A percentile compares a stretch with the other conserved stretches of the same genome.
Conservation (phyloP, 2,329 filamentous ascomycete genomes). For the Mollisiaceae sp. region DNA sequence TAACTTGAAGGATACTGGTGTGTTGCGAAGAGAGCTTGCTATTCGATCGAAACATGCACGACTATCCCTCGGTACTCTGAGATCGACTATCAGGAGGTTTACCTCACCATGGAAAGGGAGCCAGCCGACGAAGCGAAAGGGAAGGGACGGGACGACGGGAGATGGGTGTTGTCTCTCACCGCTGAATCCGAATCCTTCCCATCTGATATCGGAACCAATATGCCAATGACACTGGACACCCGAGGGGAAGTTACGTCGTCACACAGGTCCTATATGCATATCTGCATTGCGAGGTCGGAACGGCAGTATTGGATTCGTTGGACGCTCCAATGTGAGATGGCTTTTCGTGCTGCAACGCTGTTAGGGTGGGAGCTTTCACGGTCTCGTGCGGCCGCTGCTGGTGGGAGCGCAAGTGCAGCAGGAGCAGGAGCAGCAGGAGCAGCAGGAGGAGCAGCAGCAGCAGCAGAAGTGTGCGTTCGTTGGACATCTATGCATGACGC, state of each 20-base stretch:
- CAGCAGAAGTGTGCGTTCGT: slow-evolving; percentile 12
- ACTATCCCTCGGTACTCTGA: slow-evolving; percentile 7
- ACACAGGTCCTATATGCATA: slow-evolving; percentile 27
- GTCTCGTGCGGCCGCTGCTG: slow-evolving; percentile 7
- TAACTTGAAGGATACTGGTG: slow-evolving; percentile 12
- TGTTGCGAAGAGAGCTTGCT: background rate
- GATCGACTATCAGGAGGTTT: slow-evolving; percentile 15
- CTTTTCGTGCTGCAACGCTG: background rate
- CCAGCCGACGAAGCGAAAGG: slow-evolving; percentile 12
- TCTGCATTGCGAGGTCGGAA: slow-evolving; percentile 30
- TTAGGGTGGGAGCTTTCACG: background rate
- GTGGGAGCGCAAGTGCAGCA: background rate
- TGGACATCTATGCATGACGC: slow-evolving; percentile 25
- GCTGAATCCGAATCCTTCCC: slow-evolving; percentile 26
- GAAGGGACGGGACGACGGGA: slow-evolving; percentile 26
- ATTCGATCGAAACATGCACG: background rate
- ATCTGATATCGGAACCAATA: slow-evolving; percentile 21
- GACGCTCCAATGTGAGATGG: slow-evolving; percentile 5
- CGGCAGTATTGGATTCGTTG: slow-evolving; percentile 1
- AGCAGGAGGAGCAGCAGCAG: too few relatives aligned
- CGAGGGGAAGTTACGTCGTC: slow-evolving; percentile 27
- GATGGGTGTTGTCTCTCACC: slow-evolving; percentile 26
- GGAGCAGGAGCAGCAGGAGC: too few relatives aligned
- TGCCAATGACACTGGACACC: slow-evolving; percentile 26
- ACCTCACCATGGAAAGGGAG: slow-evolving; percentile 11